A percentile compares a stretch with the other conserved stretches of the same genome.
Conservation (phyloP, 2,329 filamentous ascomycete genomes). For the Chaetomiaceae sp. region DNA sequence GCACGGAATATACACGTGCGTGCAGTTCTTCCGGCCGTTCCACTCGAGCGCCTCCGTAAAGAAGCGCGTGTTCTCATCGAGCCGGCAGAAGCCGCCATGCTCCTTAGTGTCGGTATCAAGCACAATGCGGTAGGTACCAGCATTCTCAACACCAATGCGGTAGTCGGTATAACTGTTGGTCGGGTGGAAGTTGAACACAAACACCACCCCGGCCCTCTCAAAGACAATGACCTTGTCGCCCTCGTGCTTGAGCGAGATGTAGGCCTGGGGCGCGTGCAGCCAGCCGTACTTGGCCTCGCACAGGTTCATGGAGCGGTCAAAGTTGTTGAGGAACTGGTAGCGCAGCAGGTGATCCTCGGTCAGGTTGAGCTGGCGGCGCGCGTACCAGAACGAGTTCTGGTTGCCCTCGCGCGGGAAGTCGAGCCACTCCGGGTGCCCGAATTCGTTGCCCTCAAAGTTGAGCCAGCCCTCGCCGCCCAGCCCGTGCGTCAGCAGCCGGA, state of each 20-base stretch:
- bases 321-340: constrained; percentile 89
- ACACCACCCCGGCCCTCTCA: constrained; percentile 83
- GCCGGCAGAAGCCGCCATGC: constrained; percentile 74
- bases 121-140: constrained; percentile 82
- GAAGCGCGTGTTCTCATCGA: constrained; percentile 77
- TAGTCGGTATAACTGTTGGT: constrained; percentile 85
- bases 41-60: constrained; percentile 88
- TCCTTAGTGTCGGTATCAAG: constrained; percentile 74
- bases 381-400: constrained; percentile 90
- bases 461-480: constrained; percentile 95
- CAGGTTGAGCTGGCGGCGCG: constrained; percentile 87
- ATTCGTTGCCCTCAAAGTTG: constrained; percentile 98
- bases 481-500: constrained; percentile 84
- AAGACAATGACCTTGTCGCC: constrained; percentile 93
- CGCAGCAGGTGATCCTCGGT: constrained; percentile 80
- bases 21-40: constrained; percentile 87
- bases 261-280: constrained; percentile 80
- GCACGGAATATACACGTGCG: constrained; percentile 84
- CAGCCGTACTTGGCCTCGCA: constrained; percentile 87
- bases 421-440: constrained; percentile 97
- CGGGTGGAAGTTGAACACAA: constrained; percentile 95
- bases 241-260: constrained; percentile 91
- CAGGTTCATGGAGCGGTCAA: constrained; percentile 87
- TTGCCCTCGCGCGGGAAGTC: constrained; percentile 96
- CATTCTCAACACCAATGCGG: constrained; percentile 77